Evolutionary conservation across 2,329 filamentous ascomycete genomes (phyloP), one percentile per base, ranked within the genome.

Genomic region (Myriosclerotinia duriaeana): DNA sequence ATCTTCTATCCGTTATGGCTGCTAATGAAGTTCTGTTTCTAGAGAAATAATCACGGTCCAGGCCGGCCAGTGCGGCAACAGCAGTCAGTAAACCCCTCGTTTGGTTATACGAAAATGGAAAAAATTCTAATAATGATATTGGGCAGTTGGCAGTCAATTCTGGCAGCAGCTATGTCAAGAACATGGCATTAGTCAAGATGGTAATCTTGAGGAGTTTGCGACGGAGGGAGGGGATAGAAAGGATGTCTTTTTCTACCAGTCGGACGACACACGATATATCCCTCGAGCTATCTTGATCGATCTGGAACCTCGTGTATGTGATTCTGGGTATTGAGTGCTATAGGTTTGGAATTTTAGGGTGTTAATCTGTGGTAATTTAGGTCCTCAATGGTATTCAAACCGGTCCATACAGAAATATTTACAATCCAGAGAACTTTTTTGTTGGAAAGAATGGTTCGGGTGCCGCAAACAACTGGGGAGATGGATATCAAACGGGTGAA

Each of bases 41-140:
- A 97, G 95, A 80, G 95, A 99, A 86, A 99, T 99, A 76, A 99
- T 99, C 80, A 99, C 96, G 70, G 90, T 99, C 75, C 95, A 99
- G 82, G 94, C 96, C 72, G 95, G 95, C 85, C 95, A 98, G 81
- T 98, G 95, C 85, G 95, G 94, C 86, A 98, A 98, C 82, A 97
- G 93, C 87, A 94, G 93, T 97, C 78, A 84, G 91, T 90, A 71
- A 66, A 66, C 66, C 65, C 66, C 46, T 58, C 20, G 22, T 40
- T 12, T 26, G 52, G 22, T 53, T 8, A 44, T 62, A 14, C 26
- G 17, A 53, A 53, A 26, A 40, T 12, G n/a, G 34, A 65, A 22
- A 53, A 44, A 36, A 42, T 69, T 62, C 69, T 70, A 14, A 73
- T 59, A 30, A 42, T 60, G 42, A 44, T 44, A 9, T 17, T 22